phyloP scores from a whole-genome alignment of 768 basidiomycete genomes.

The Suillus variegatus region DNA sequence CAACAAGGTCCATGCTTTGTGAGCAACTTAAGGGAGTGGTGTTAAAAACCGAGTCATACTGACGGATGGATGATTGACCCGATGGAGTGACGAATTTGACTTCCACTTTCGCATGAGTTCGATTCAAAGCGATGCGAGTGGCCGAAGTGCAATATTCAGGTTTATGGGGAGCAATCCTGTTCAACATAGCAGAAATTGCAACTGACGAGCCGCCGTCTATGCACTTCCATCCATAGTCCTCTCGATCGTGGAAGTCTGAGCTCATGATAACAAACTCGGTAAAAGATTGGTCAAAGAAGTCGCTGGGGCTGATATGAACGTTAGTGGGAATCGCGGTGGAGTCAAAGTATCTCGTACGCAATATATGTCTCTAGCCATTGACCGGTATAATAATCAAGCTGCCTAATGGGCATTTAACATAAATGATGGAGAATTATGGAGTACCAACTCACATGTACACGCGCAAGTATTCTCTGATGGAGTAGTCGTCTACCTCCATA shows the following conservation, averaged over 20 bases:
- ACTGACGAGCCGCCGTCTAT: not conserved
- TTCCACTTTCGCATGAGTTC: not conserved
- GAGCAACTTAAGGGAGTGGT: not conserved
- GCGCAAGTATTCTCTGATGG: not conserved
- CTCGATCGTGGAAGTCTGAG: not conserved
- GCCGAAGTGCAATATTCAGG: not conserved
- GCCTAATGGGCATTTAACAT: not conserved
- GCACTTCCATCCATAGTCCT: not conserved
- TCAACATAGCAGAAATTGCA: slow-evolving; percentile 1
- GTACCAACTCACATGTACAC: not conserved
- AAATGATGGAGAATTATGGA: not conserved
- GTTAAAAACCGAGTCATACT: slow-evolving; percentile 1
- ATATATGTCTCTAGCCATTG: not conserved
- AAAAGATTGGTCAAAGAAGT: not conserved
- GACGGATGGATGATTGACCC: not conserved
- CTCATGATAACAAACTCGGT: not conserved
- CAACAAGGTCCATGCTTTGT: not conserved
- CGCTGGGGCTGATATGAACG: not conserved
- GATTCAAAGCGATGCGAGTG: not conserved
- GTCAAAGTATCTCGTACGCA: not conserved
- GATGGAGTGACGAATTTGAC: not conserved
- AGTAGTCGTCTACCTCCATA: not conserved
- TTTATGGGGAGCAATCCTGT: not conserved
- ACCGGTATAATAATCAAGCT: not conserved
- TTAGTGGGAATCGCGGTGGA: not conserved